Conservation (phyloP, 192 early-diverging fungal species). For the Coemansia sp. region DNA sequence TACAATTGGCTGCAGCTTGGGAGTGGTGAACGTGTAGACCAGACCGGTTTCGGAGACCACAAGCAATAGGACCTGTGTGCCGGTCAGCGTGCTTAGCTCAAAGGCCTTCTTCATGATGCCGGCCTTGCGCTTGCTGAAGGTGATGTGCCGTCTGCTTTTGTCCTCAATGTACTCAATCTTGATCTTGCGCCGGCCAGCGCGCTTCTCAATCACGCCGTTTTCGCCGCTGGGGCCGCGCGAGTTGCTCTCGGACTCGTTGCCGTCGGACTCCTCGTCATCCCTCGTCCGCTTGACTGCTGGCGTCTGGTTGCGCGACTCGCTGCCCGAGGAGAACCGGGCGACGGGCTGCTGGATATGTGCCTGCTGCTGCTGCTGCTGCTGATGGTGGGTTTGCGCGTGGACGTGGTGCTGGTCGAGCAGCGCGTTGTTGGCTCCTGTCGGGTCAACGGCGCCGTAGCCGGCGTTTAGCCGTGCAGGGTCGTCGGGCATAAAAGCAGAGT, state of each 20-base stretch:
- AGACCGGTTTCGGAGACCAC: conserved; percentile 94
- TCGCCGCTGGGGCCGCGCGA: conserved; percentile 39
- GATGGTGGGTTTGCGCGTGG: conserved; percentile 3
- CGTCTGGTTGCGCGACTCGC: conserved; percentile 45
- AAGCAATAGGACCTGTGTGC: conserved; percentile 88
- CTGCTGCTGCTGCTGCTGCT: conserved; percentile 28
- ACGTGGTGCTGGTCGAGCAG: conserved; percentile 32
- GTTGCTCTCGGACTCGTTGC: conserved; percentile 56
- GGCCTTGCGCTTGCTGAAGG: conserved; percentile 92
- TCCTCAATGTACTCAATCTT: conserved; percentile 96
- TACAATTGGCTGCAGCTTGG: conserved; percentile 89
- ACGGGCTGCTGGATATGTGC: conserved; percentile 4
- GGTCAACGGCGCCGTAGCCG: conserved; percentile 30
- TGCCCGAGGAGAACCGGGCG: conserved; percentile 22
- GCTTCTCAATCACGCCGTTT: conserved; percentile 46
- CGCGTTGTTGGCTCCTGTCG: conserved; percentile 9
- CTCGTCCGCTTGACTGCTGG: conserved; percentile 39
- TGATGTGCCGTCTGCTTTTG: conserved; percentile 89
- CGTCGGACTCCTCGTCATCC: conserved; percentile 63
- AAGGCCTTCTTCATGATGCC: conserved; percentile 99
- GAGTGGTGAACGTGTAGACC: conserved; percentile 93
- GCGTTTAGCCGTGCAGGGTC: conserved; percentile 26
- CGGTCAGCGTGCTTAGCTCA: conserved; percentile 88
- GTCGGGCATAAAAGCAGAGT: conserved; percentile 44
- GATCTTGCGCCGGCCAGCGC: conserved; percentile 86